These are phyloP conservation scores for Cyphellophora europaea DNA, from an alignment of 2,329 filamentous ascomycete genomes.

Conservation along the genomic window DNA sequence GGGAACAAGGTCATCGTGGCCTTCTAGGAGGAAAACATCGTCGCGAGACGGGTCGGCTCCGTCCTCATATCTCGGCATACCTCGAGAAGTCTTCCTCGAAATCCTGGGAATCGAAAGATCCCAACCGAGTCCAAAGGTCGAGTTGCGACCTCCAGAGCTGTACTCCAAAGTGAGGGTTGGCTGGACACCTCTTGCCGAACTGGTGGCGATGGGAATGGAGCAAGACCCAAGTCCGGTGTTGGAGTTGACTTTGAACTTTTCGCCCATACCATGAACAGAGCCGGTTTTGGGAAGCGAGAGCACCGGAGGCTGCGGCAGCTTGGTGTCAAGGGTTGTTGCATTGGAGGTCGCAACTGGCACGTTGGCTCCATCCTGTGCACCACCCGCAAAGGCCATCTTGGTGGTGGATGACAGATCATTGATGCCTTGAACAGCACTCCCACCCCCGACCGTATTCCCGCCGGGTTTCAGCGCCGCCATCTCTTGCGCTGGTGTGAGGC, in stretches of 20 bases:
- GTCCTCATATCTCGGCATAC: constrained; percentile 20
- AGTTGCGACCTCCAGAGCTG: constrained; percentile 21
- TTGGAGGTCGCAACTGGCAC: too few species aligned
- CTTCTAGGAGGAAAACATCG: constrained; percentile 20
- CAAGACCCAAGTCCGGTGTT: constrained; percentile 6
- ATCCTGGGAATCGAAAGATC: constrained; percentile 12
- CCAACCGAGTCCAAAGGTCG: constrained; percentile 24
- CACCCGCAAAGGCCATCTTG: too few species aligned
- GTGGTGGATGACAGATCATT: too few species aligned
- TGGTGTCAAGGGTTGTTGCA: too few species aligned
- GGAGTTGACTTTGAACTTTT: constrained; percentile 9
- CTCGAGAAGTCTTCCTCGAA: constrained; percentile 19
- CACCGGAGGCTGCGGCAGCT: neutral
- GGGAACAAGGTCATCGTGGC: constrained; percentile 22
- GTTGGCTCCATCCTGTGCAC: too few species aligned
- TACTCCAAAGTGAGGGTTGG: constrained; percentile 15
- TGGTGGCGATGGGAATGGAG: constrained; percentile 8
- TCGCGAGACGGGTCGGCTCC: neutral
- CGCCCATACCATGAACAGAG: constrained; percentile 1
- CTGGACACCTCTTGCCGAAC: neutral
- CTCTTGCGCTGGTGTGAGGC: too few species aligned
- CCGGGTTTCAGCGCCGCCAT: too few species aligned
- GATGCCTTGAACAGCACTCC: too few species aligned
- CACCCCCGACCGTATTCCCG: too few species aligned
- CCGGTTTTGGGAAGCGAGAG: constrained; percentile 1